phyloP scores from a whole-genome alignment of 306 rosid species.

The Cucurbita argyrosperma region DNA sequence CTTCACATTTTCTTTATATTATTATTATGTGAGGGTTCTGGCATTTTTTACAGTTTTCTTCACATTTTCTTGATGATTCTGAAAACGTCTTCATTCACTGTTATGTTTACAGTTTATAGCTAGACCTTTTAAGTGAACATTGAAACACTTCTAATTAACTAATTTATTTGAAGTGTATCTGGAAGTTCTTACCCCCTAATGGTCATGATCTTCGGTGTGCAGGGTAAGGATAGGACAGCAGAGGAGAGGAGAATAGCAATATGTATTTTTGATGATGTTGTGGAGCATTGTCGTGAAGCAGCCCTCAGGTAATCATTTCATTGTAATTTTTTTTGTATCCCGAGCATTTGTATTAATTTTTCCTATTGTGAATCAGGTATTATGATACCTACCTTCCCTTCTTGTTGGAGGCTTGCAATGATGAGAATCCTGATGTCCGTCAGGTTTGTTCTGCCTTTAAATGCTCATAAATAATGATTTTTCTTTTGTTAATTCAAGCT shows the following conservation, averaged over 20 bases:
- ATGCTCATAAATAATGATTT: background rate
- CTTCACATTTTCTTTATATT: background rate
- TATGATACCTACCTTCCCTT: conserved; percentile 88
- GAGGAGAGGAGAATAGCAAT: conserved; percentile 98
- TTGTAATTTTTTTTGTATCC: background rate
- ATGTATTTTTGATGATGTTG: conserved; percentile 97
- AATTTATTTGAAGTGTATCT: background rate
- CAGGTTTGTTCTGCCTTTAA: conserved; percentile 46
- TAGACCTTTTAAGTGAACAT: background rate
- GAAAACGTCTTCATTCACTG: background rate
- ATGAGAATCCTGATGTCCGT: conserved; percentile 83
- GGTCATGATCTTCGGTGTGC: conserved; percentile 6
- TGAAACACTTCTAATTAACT: background rate
- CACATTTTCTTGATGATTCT: background rate
- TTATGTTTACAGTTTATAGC: background rate
- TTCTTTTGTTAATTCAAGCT: background rate
- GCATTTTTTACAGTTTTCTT: background rate
- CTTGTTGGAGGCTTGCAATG: conserved; percentile 94
- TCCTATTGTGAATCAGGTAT: conserved; percentile 46
- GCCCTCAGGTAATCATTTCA: conserved; percentile 53
- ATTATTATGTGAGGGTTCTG: background rate
- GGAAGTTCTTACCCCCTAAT: background rate
- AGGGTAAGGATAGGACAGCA: conserved; percentile 94
- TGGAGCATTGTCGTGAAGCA: conserved; percentile 95
- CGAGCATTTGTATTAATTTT: background rate